Conservation (phyloP, 208 protist genomes). For the Trypanosoma brucei region DNA sequence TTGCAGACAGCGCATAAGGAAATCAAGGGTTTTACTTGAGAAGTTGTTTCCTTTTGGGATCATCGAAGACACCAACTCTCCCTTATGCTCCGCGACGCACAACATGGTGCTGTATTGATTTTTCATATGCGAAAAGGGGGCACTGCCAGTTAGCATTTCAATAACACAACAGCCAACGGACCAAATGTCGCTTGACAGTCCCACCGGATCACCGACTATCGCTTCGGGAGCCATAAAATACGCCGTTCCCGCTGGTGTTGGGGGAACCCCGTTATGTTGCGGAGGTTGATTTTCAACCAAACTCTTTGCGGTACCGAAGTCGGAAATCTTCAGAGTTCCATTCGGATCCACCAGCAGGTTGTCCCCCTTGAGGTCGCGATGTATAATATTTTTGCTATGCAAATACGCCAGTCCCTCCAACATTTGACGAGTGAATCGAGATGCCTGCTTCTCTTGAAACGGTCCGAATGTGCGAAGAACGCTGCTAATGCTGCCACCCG, state of each 20-base stretch:
- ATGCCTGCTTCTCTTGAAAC: constrained; percentile 73
- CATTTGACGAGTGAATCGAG: constrained; percentile 74
- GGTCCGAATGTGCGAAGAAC: constrained; percentile 72
- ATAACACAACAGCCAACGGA: constrained; percentile 88
- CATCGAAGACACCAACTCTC: constrained; percentile 47
- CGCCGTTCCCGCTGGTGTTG: constrained; percentile 67
- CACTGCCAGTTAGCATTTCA: constrained; percentile 81
- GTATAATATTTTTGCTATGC: constrained; percentile 77
- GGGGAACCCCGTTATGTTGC: background rate
- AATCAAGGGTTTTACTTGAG: constrained; percentile 46
- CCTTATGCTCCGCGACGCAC: constrained; percentile 48
- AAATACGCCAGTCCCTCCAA: constrained; percentile 80
- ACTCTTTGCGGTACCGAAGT: constrained; percentile 74
- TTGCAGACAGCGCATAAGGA: constrained; percentile 60
- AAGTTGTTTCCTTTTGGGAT: constrained; percentile 54
- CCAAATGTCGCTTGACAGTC: constrained; percentile 80
- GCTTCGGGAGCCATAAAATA: constrained; percentile 92
- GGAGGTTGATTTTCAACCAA: constrained; percentile 28
- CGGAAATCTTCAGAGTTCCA: constrained; percentile 76
- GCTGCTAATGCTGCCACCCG: constrained; percentile 83
- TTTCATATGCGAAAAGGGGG: constrained; percentile 53
- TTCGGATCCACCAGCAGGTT: constrained; percentile 83
- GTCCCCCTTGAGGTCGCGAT: constrained; percentile 91
- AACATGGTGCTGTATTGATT: constrained; percentile 83
- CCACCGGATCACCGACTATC: constrained; percentile 35